Evolutionary conservation across 257 asterid species (phyloP), one percentile per base, ranked within the genome.

Genomic region (Salvia rosmarinus): DNA sequence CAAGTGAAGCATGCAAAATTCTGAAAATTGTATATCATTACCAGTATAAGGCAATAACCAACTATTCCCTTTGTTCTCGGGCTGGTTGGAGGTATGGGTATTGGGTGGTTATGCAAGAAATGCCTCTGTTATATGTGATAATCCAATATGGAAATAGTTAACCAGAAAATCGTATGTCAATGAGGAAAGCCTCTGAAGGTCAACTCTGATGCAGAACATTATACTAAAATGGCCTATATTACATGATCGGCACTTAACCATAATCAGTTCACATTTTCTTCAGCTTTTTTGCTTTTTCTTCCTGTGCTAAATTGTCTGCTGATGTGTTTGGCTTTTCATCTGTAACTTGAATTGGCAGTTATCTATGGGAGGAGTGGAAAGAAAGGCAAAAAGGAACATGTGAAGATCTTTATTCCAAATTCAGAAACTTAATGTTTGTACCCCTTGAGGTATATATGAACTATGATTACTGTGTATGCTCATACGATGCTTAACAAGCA

Each of bases 291-390:
- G 58, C 19, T 69, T 70, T 34, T 37, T 71, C 56, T 78, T 72
- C n/a, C 23, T 25, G 30, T 60, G 54, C 54, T 50, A 8, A 20
- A 51, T 59, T 35, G 49, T 74, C 34, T 75, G 40, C 62, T 46
- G 43, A 64, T 59, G 46, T 21, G 42, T 43, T 74, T 63, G 64
- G 59, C 21, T 76, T 21, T 54, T 68, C n/a, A 4, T 62, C 68
- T 64, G 37, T 75, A 20, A 75, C 61, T 58, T 80, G 77, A 49
- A 59, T 70, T 70, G 68, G 47, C 93, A 94, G 99, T 85, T 94
- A 94, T 75, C 75, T 94, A 63, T 94, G 88, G 85, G 99, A 94
- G 81, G 99, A 94, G 79, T 94, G 96, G 96, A 91, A 86, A 70
- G 99, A 91, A 85, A 84, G 92, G 86, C 84, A 81, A 63, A 85